Conservation (phyloP, 495 filamentous ascomycete genomes). For the Lichenothelia convexa region DNA sequence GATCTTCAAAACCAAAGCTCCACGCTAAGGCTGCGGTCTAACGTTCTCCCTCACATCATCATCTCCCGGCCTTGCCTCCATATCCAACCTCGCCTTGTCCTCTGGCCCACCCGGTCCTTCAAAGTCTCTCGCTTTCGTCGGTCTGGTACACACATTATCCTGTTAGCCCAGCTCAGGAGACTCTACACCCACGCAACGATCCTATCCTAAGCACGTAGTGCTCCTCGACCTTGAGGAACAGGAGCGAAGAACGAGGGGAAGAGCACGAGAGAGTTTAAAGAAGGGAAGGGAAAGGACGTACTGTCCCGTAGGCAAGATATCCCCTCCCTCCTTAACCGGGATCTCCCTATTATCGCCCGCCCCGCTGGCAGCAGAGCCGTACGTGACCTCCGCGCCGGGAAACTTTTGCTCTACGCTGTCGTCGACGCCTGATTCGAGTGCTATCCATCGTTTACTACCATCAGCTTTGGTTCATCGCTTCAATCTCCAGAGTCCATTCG, state of each 20-base stretch:
- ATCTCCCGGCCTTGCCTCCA: conserved; percentile 24
- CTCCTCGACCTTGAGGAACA: too few relatives aligned
- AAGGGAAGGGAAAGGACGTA: conserved; percentile 43
- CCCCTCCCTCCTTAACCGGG: conserved; percentile 33
- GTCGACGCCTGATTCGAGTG: conserved; percentile 35
- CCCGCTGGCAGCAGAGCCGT: conserved; percentile 28
- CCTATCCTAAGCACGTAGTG: too few relatives aligned
- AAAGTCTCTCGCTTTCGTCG: conserved; percentile 30
- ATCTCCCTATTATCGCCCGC: conserved; percentile 36
- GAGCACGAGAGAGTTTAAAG: conserved; percentile 38
- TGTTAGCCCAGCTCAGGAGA: too few relatives aligned
- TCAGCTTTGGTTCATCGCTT: neutral
- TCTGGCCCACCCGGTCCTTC: conserved; percentile 34
- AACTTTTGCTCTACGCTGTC: conserved; percentile 28
- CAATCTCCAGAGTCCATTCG: too few relatives aligned
- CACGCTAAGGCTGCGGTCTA: conserved; percentile 15
- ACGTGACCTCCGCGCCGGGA: conserved; percentile 24
- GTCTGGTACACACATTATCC: conserved; percentile 8
- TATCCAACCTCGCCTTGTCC: conserved; percentile 24
- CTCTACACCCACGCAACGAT: too few relatives aligned
- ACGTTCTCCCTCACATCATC: conserved; percentile 27
- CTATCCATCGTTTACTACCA: conserved; percentile 13
- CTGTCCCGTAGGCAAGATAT: conserved; percentile 26
- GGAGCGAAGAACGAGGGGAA: conserved; percentile 51
- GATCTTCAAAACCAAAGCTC: too few relatives aligned